Base-by-base conservation (phyloP, 1,139 yeast species). In the Kurtzmaniella quercitrusa region DNA sequence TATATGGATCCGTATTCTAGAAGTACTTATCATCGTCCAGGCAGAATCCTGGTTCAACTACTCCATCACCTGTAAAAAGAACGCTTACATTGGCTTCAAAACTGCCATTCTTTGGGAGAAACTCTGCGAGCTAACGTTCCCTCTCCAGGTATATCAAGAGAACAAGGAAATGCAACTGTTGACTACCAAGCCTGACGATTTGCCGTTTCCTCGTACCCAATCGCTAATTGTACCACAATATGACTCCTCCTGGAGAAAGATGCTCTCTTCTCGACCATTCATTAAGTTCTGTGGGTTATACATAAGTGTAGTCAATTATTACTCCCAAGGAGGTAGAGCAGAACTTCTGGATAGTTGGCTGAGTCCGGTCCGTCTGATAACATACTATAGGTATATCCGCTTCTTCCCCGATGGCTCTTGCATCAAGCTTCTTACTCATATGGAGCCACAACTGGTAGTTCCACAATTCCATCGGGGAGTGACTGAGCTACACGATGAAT, bases 301-400 rank as follows among this genome's bases (percentile, higher is more conserved):
- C 57, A 86, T 93, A 25, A 82, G 95, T 54, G 87, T 85, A 11
- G 85, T 93, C 43, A 85, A 87, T 50, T 91, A 89, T 61, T 77
- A 86, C 52, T 76, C 95, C 47, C 87, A 87, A 56, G 95, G 97
- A 41, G 81, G 85, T 1, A 73, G 79, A 43, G 76, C 75, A 8
- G 87, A 80, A 53, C 77, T 81, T 42, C 77, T 85, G 3, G 75
- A 72, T 36, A 75, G 87, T n/a, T 81, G 94, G 85, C 64, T 75
- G 37, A 79, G 81, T 47, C 96, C 97, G 0, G 78, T 87, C 16
- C 79, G 87, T 54, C 80, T 90, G 59, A 86, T 91, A 41, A 88
- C 96, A 0, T 93, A 91, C 58, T 93, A 88, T 60, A 70, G 98
- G 48, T 93, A 89, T 59, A 62, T 85, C 34, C 69, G 97, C 46